These are phyloP conservation scores for Fusarium xyrophilum DNA, from an alignment of 2,329 filamentous ascomycete genomes.

Conservation along the genomic window DNA sequence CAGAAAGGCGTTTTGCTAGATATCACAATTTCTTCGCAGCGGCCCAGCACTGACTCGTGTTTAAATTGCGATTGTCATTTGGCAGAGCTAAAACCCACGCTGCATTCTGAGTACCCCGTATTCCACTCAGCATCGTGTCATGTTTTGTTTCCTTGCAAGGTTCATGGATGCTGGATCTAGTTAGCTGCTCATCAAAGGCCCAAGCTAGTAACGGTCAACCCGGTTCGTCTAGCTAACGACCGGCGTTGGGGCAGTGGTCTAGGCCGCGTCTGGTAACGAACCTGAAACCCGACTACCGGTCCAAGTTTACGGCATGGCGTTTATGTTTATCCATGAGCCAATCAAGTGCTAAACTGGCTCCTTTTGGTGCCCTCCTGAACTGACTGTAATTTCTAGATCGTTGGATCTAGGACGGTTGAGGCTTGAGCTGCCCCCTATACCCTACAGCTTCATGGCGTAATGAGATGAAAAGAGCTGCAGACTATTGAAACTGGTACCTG, in stretches of 20 bases:
- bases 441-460: not conserved
- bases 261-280: not conserved
- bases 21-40: not conserved
- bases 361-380: not conserved
- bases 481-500: not conserved
- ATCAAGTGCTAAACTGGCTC: not conserved
- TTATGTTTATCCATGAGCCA: rapidly evolving
- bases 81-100: not conserved
- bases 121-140: not conserved
- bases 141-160: not conserved
- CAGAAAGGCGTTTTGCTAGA: not conserved
- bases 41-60: not conserved
- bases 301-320: not conserved
- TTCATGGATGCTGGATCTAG: not conserved
- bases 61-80: not conserved
- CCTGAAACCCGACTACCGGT: not conserved
- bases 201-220: not conserved
- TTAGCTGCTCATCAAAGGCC: not conserved
- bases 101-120: not conserved
- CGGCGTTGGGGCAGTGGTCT: not conserved
- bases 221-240: not conserved
- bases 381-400: not conserved
- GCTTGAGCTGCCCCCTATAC: not conserved
- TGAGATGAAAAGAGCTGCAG: too few relatives aligned
- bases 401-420: not conserved